Conservation (phyloP, 148 eudicot genomes). For the Persicaria maculosa region DNA sequence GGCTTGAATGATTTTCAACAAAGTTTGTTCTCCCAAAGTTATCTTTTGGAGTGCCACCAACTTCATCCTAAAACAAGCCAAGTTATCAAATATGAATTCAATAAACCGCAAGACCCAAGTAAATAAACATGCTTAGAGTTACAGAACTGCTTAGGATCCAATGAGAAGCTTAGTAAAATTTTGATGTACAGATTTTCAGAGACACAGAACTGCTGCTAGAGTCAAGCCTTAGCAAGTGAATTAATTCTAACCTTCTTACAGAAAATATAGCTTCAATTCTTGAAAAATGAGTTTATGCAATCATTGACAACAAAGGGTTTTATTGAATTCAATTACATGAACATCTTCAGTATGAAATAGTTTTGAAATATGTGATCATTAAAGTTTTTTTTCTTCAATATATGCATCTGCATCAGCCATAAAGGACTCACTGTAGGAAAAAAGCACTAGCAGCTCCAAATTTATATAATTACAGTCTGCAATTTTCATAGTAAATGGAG, state of each 20-base stretch:
- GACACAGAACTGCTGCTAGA: background rate
- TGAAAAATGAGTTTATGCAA: background rate
- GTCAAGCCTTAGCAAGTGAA: background rate
- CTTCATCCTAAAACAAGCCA: conserved; percentile 24
- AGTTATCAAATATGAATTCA: background rate
- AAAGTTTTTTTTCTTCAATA: no score
- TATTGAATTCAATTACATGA: background rate
- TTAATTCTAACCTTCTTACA: background rate
- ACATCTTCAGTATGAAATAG: background rate
- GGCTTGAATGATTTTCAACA: conserved; percentile 17
- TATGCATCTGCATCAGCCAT: background rate
- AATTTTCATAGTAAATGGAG: background rate
- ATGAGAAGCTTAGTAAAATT: background rate
- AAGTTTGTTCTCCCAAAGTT: conserved; percentile 11
- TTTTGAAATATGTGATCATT: no score
- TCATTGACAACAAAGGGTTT: background rate
- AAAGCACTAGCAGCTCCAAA: background rate
- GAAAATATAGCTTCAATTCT: background rate
- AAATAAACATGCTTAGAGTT: background rate
- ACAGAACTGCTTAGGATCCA: background rate
- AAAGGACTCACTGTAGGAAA: background rate
- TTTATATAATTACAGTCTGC: background rate
- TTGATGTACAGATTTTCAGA: background rate
- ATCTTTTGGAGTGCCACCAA: conserved; percentile 17
- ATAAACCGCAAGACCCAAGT: background rate